These are phyloP conservation scores for Telopea speciosissima DNA, from an alignment of 177 flowering plant species.

Conservation along the genomic window DNA sequence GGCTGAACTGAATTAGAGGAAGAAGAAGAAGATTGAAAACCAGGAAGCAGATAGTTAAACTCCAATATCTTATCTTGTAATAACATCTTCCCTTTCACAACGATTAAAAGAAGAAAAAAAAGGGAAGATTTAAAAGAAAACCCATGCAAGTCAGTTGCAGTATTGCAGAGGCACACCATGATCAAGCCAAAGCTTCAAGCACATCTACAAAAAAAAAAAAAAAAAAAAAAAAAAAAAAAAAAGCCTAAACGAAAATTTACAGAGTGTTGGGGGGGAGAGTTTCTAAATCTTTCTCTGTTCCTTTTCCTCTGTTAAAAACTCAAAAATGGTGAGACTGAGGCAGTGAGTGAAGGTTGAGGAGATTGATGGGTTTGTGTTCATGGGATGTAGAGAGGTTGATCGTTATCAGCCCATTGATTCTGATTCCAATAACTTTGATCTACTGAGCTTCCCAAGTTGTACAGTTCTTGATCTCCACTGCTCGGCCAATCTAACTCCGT, in stretches of 20 bases:
- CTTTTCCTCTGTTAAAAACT: no score
- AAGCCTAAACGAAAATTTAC: constrained; percentile 9
- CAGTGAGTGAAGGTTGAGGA: no score
- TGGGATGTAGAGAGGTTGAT: constrained; percentile 34
- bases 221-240: neutral
- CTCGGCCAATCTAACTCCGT: constrained; percentile 52
- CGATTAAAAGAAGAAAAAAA: neutral
- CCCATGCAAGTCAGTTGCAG: constrained; percentile 3
- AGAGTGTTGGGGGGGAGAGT: no score
- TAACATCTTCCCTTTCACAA: no score
- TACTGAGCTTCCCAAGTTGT: constrained; percentile 45
- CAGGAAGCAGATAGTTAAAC: no score
- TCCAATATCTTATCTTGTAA: no score
- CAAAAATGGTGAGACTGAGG: no score
- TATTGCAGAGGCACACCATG: neutral
- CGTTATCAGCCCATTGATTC: constrained; percentile 53
- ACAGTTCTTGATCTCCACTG: constrained; percentile 42
- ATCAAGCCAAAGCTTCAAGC: constrained; percentile 4
- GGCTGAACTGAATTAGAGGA: no score
- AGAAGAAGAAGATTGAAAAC: no score
- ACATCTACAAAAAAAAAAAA: neutral
- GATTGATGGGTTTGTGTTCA: no score
- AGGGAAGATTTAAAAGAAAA: neutral
- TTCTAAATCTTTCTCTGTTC: no score
- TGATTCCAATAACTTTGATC: constrained; percentile 72